These are phyloP conservation scores for Porogramme epimiltina DNA, from an alignment of 1,284 basidiomycete genomes.

Conservation along the genomic window DNA sequence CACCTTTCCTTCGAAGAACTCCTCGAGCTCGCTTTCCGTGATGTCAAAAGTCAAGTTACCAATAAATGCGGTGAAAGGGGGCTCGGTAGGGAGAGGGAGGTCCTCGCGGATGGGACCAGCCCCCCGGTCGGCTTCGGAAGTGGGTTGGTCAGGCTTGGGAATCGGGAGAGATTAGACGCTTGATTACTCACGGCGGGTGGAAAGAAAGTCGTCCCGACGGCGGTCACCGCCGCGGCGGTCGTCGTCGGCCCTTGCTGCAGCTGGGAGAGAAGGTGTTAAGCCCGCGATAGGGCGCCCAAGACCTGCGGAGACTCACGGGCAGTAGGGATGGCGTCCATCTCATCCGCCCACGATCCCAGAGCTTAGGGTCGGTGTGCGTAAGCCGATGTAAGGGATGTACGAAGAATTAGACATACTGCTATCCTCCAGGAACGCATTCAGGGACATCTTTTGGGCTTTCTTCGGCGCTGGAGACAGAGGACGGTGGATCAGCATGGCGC, in stretches of 20 bases:
- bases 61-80: slow-evolving; percentile 95
- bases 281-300: slow-evolving; percentile 14
- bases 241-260: slow-evolving; percentile 62
- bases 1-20: slow-evolving; percentile 78
- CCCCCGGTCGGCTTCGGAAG: slow-evolving; percentile 58
- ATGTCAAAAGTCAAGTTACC: slow-evolving; percentile 97
- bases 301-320: slow-evolving; percentile 67
- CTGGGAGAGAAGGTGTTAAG: slow-evolving; percentile 39
- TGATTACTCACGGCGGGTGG: slow-evolving; percentile 54
- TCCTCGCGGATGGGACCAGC: slow-evolving; percentile 80
- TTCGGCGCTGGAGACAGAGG: slow-evolving; percentile 64
- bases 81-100: slow-evolving; percentile 90
- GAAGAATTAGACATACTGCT: slow-evolving; percentile 50
- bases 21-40: slow-evolving; percentile 79
- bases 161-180: not conserved
- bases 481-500: slow-evolving; percentile 4
- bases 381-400: slow-evolving; percentile 39
- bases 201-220: slow-evolving; percentile 60
- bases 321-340: slow-evolving; percentile 87
- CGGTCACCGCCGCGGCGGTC: slow-evolving; percentile 54
- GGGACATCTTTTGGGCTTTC: slow-evolving; percentile 88
- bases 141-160: slow-evolving; percentile 1
- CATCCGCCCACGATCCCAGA: slow-evolving; percentile 95
- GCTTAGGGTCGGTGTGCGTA: slow-evolving; percentile 43
- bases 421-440: slow-evolving; percentile 89